phyloP scores from a whole-genome alignment of 2,329 filamentous ascomycete species.

The Drechslerella stenobrocha region DNA sequence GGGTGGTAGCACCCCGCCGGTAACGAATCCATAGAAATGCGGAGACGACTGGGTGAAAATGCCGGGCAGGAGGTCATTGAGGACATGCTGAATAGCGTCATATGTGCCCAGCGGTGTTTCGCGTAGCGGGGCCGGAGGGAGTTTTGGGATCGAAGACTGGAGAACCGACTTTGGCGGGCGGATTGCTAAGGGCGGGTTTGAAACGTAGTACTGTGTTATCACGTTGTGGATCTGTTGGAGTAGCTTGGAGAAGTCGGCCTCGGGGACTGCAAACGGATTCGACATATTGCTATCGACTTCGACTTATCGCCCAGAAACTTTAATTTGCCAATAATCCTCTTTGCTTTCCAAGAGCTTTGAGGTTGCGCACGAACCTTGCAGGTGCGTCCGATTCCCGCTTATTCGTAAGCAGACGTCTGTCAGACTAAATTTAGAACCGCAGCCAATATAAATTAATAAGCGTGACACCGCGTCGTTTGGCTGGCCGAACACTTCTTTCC shows the following conservation, averaged over 20 bases:
- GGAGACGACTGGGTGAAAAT: conserved; percentile 39
- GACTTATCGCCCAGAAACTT: not conserved
- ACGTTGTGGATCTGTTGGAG: conserved; percentile 26
- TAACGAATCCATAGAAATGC: conserved; percentile 45
- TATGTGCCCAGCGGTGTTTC: conserved; percentile 19
- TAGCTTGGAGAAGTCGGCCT: conserved; percentile 28
- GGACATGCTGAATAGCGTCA: conserved; percentile 23
- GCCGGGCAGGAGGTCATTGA: conserved; percentile 36
- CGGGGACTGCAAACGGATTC: conserved; percentile 26
- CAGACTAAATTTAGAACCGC: too few species aligned
- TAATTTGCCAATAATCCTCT: too few species aligned
- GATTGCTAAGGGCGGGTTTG: conserved; percentile 33
- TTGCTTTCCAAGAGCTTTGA: too few species aligned
- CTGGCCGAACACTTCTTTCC: too few species aligned
- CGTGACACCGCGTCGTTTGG: too few species aligned
- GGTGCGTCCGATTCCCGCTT: too few species aligned
- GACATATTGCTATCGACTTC: conserved; percentile 13
- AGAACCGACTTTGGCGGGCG: conserved; percentile 17
- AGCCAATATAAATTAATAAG: too few species aligned
- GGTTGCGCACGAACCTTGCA: too few species aligned
- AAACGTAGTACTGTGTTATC: conserved; percentile 39
- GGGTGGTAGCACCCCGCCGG: conserved; percentile 74
- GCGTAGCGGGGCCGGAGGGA: conserved; percentile 3
- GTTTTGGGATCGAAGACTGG: conserved; percentile 18
- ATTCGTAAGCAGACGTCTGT: too few species aligned